Evolutionary conservation across 1,139 yeast species (phyloP).

Genomic region (Suhomyces kunorum): DNA sequence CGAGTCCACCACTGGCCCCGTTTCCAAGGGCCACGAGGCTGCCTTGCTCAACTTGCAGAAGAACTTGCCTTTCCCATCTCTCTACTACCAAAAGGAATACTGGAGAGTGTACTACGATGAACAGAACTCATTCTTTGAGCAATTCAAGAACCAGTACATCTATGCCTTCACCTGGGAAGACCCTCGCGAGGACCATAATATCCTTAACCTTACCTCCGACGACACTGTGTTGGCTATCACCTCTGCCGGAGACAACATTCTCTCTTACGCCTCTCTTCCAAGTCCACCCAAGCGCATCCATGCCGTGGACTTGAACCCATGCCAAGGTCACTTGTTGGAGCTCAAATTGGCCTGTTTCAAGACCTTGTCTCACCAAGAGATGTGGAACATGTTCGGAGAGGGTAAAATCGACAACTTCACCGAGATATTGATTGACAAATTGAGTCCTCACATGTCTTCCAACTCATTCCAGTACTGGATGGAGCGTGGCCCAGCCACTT

Average conservation of each 20-base stretch:
- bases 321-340: slow-evolving; percentile 78
- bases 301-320: slow-evolving; percentile 83
- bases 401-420: slow-evolving; percentile 61
- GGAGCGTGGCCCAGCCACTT: slow-evolving; percentile 59
- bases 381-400: slow-evolving; percentile 76
- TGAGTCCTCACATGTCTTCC: slow-evolving; percentile 73
- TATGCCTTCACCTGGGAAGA: slow-evolving; percentile 93
- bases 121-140: slow-evolving; percentile 62
- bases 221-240: slow-evolving; percentile 83
- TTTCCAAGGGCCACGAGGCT: slow-evolving; percentile 75
- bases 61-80: slow-evolving; percentile 74
- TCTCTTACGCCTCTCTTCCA: slow-evolving; percentile 71
- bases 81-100: slow-evolving; percentile 71
- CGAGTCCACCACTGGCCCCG: slow-evolving; percentile 8
- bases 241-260: slow-evolving; percentile 81
- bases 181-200: slow-evolving; percentile 74
- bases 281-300: slow-evolving; percentile 75
- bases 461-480: slow-evolving; percentile 83
- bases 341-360: slow-evolving; percentile 72
- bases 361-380: slow-evolving; percentile 52
- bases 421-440: slow-evolving; percentile 47
- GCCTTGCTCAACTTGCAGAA: slow-evolving; percentile 62
- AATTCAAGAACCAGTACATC: slow-evolving; percentile 75
- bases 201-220: slow-evolving; percentile 57
- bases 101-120: slow-evolving; percentile 85